Evolutionary conservation across 1,139 yeast genomes (phyloP), one percentile per base, ranked within the genome.

Genomic region (Suhomyces panamericanus): DNA sequence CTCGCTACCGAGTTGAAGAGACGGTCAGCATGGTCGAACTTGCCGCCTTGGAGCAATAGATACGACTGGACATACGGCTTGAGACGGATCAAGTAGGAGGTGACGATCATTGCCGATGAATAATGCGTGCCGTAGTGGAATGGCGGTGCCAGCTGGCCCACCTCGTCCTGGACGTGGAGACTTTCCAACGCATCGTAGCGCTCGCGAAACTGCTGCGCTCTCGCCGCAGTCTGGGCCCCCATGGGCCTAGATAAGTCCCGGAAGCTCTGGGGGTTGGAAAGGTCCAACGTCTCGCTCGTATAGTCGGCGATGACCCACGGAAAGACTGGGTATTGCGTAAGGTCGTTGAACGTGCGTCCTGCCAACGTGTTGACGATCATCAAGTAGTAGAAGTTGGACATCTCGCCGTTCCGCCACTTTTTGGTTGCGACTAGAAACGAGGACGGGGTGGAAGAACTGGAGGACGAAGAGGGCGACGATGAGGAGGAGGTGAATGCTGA

Each of bases 51-150:
- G 10, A 88, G 66, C 17, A 87, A 62, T 39, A 87, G 66, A 55
- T 85, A 88, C 0, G 95, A 84, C 46, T 85, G 87, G 2, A 85
- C 91, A 61, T 82, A 86, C 0, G 96, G 96, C 49, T 82, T 78
- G 29, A 87, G 56, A 40, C 96, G 70, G 34, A 88, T 87, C 50
- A 88, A 63, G 54, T 78, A 88, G 0, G 93, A 84, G 0, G 95
- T 77, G 2, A 87, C 96, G 56, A 88, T 87, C 96, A 88, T 88
- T 0, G 96, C 95, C 0, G 95, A 87, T 0, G 96, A 87, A 60
- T 88, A 88, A 62, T 88, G 96, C 0, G 96, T 88, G 3, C 96
- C 96, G 58, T 88, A 88, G 61, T 88, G 96, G 63, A 88, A 88
- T 0, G 96, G 86, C 0, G 90, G 89, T 2, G 64, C 53, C 44